phyloP scores from a whole-genome alignment of 257 asterid species.

The Leonotis leonurus region DNA sequence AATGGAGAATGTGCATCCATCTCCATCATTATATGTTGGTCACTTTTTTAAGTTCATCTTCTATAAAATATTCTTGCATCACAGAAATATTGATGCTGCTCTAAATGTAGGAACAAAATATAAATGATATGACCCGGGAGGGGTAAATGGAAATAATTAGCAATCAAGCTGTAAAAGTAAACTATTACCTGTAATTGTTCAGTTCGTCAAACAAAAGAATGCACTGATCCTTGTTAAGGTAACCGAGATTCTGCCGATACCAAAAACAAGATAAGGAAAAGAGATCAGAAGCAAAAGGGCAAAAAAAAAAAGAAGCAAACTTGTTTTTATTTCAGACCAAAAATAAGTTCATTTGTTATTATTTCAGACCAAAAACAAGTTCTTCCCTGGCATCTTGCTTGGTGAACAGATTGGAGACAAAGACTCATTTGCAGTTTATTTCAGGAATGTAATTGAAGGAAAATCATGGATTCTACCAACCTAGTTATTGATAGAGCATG shows the following conservation, averaged over 20 bases:
- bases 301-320: too few relatives aligned
- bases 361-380: not conserved
- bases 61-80: not conserved
- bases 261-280: constrained; percentile 4
- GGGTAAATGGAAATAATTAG: constrained; percentile 6
- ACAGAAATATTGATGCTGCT: not conserved
- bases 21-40: not conserved
- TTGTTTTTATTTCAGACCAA: too few relatives aligned
- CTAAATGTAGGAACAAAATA: not conserved
- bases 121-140: not conserved
- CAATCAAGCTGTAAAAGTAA: constrained; percentile 5
- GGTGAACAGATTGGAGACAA: not conserved
- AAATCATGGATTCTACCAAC: constrained; percentile 3
- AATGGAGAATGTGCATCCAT: not conserved
- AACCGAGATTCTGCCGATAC: constrained; percentile 47
- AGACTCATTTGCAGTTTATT: not conserved
- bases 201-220: constrained; percentile 79
- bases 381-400: not conserved
- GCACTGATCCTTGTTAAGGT: constrained; percentile 80
- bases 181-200: constrained; percentile 87
- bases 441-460: not conserved
- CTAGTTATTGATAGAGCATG: not conserved
- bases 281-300: not conserved
- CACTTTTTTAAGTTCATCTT: not conserved
- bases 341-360: too few relatives aligned